Base-by-base conservation (phyloP, 1,284 basidiomycete genomes). In the Ceratobasidium sp. region DNA sequence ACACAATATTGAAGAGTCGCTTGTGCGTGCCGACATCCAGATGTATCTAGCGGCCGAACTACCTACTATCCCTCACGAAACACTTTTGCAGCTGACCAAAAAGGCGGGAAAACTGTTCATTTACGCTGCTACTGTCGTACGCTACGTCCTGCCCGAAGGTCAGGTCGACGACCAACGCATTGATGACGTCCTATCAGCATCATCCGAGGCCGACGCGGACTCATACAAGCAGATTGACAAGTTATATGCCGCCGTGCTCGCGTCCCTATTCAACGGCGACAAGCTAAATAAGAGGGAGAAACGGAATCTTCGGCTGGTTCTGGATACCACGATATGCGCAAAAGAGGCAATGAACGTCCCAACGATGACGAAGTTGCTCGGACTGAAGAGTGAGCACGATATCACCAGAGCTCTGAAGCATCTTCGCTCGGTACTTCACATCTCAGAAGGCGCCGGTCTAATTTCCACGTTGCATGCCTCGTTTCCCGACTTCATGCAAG, bases 401-500 rank as follows among this genome's bases (percentile, higher is more conserved):
- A 19, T n/a, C 14, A 14, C 7, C 8, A 2, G 7, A 2, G 57
- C 57, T 2, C 27, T 41, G 19, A 2, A 60, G 19, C 57, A 29
- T 15, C 33, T 60, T 19, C 57, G 57, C 14, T 33, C 57, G 15
- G 57, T 60, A 15, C 36, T 60, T 8, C 29, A 60, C 19, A 11
- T 60, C 27, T 60, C 57, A 6, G 9, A 29, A 27, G 19, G 19
- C 17, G 41, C 31, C 17, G 31, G 8, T n/a, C 57, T 60, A 3
- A 36, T 60, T 4, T 60, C 36, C 14, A 44, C 36, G 19, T n/a
- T 60, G 2, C 57, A 60, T 36, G 57, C 57, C 15, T 60, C 57
- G 17, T 60, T 60, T 36, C 36, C 57, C n/a, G 57, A 60, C 36
- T 60, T 41, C n/a, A 19, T 60, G 36, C 41, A 41, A 2, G 31